A percentile compares a stretch with the other conserved stretches of the same genome.
phyloP scores from a whole-genome alignment of 2,329 filamentous ascomycete genomes.

The Fusarium goolgardi region DNA sequence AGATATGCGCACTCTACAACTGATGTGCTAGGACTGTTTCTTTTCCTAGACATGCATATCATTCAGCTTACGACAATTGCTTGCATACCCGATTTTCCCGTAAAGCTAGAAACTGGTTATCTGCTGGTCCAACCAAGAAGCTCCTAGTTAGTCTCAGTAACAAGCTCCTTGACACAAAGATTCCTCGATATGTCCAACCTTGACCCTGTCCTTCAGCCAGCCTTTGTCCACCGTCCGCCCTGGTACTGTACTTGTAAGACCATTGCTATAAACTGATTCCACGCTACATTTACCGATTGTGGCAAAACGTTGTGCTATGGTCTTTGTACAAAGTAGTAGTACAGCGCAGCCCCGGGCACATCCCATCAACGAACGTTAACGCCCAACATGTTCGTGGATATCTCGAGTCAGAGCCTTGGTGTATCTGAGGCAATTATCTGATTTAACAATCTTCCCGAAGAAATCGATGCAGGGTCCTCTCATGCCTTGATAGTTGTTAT shows the following conservation, averaged over 20 bases:
- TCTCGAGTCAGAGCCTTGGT: constrained; percentile 11
- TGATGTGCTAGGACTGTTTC: not conserved
- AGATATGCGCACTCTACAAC: not conserved
- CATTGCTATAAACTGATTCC: not conserved
- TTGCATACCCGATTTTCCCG: constrained; percentile 20
- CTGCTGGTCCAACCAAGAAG: not conserved
- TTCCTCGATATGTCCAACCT: constrained; percentile 25
- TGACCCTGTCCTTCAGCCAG: constrained; percentile 24
- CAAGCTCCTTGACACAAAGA: constrained; percentile 10
- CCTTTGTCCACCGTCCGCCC: constrained; percentile 7
- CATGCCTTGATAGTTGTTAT: constrained; percentile 19
- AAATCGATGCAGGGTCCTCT: constrained; percentile 5
- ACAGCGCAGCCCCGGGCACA: constrained; percentile 15
- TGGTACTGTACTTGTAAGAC: constrained; percentile 5
- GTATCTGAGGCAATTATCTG: constrained; percentile 13
- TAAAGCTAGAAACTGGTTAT: not conserved
- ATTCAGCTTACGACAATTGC: constrained; percentile 16
- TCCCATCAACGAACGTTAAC: constrained; percentile 18
- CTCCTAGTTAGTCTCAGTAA: constrained; percentile 7
- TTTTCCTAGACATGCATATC: constrained; percentile 1
- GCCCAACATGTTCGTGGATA: constrained; percentile 28
- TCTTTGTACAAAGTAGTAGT: constrained; percentile 7
- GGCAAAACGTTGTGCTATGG: constrained; percentile 23
- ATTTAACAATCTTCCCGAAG: constrained; percentile 14
- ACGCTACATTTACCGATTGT: constrained; percentile 19